phyloP scores from a whole-genome alignment of 805 yeast genomes.

The Yamadazyma takamatsuzukensis region DNA sequence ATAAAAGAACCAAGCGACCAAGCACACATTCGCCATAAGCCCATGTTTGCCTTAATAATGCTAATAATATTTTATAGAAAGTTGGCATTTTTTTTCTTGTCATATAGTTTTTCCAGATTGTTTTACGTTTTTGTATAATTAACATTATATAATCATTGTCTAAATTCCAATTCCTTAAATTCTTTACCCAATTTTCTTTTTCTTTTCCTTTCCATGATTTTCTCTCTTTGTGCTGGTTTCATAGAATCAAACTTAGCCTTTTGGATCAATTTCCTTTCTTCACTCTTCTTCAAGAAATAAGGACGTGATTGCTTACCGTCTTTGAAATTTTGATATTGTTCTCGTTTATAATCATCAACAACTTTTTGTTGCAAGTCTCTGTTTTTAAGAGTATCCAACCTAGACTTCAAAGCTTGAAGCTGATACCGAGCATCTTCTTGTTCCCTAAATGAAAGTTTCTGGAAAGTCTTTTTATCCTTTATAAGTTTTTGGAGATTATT shows the following conservation, averaged over 20 bases:
- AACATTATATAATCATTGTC: constrained; percentile 5
- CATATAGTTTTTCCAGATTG: neutral
- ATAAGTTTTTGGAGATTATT: constrained; percentile 52
- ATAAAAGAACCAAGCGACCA: too few relatives aligned
- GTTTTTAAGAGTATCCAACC: constrained; percentile 64
- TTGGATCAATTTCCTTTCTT: constrained; percentile 68
- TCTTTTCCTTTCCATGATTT: constrained; percentile 82
- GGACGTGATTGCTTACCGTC: constrained; percentile 48
- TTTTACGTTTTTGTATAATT: too few relatives aligned
- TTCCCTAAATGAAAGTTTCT: constrained; percentile 41
- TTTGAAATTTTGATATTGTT: constrained; percentile 44
- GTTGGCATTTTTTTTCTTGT: too few relatives aligned
- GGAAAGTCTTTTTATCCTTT: constrained; percentile 48
- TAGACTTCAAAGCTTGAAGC: constrained; percentile 63
- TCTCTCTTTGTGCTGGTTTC: constrained; percentile 70
- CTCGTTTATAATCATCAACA: constrained; percentile 53
- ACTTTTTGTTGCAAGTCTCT: constrained; percentile 73
- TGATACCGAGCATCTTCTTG: constrained; percentile 49
- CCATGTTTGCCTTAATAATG: too few relatives aligned
- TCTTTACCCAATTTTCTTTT: constrained; percentile 82
- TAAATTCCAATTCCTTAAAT: constrained; percentile 50
- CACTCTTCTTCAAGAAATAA: constrained; percentile 63
- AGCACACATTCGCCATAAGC: too few relatives aligned
- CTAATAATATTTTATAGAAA: too few relatives aligned
- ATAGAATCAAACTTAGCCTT: constrained; percentile 74